These are phyloP conservation scores for Dothistroma septosporum DNA, from an alignment of 2,329 filamentous ascomycete species.

Conservation along the genomic window DNA sequence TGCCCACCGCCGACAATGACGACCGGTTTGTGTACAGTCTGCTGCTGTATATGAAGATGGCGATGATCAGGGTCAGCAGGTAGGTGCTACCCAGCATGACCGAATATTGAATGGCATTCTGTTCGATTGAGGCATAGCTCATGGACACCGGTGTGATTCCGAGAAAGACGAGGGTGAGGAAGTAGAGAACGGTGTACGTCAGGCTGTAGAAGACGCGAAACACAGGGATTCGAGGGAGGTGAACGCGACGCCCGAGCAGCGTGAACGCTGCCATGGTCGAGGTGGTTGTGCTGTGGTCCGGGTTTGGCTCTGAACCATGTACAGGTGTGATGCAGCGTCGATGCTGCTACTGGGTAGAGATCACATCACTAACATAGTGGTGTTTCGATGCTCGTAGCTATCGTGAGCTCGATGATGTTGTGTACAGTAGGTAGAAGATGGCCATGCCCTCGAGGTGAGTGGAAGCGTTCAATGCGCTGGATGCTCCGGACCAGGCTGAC, in stretches of 20 bases:
- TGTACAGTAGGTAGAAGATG: not conserved
- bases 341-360: slow-evolving; percentile 1
- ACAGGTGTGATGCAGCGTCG: slow-evolving; percentile 2
- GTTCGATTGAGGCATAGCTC: slow-evolving; percentile 69
- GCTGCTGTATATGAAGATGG: slow-evolving; percentile 72
- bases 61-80: slow-evolving; percentile 64
- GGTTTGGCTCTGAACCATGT: slow-evolving; percentile 8
- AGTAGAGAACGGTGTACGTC: slow-evolving; percentile 70
- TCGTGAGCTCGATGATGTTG: not conserved
- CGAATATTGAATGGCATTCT: slow-evolving; percentile 69
- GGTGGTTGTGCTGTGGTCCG: slow-evolving; percentile 11
- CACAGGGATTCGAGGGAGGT: slow-evolving; percentile 51
- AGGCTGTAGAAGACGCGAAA: slow-evolving; percentile 74
- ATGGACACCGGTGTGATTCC: slow-evolving; percentile 74
- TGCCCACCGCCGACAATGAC: slow-evolving; percentile 77
- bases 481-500: not conserved
- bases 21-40: slow-evolving; percentile 84
- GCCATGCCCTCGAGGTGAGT: not conserved
- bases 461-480: not conserved
- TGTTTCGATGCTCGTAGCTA: not conserved
- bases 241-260: slow-evolving; percentile 21
- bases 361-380: not conserved
- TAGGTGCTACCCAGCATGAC: slow-evolving; percentile 77
- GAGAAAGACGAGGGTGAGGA: slow-evolving; percentile 68
- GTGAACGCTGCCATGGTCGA: slow-evolving; percentile 14